Conservation (phyloP, 352 stramenopile species). For the Phytophthora uliginosa region DNA sequence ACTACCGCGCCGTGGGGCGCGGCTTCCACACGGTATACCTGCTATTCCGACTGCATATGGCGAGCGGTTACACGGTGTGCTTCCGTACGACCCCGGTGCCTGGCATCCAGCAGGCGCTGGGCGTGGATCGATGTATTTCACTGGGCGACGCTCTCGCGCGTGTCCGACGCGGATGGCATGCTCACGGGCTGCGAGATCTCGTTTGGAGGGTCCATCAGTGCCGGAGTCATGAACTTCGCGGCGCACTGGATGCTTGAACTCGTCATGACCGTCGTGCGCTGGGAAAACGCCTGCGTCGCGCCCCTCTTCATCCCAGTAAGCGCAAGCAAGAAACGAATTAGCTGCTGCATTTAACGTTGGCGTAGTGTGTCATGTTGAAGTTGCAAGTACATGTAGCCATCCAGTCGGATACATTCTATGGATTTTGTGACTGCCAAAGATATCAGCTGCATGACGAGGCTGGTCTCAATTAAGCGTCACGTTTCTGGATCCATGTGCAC, state of each 20-base stretch:
- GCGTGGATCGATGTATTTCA: too few species aligned
- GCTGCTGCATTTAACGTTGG: too few species aligned
- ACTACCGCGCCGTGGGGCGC: conserved; percentile 54
- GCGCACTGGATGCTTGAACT: conserved; percentile 85
- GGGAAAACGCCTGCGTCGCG: conserved; percentile 68
- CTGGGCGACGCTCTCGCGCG: too few species aligned
- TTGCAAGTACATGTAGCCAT: too few species aligned
- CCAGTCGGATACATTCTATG: too few species aligned
- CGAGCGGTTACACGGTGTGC: conserved; percentile 31
- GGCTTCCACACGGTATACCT: conserved; percentile 82
- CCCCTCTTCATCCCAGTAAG: conserved; percentile 14
- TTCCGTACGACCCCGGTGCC: conserved; percentile 74
- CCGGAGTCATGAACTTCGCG: conserved; percentile 65
- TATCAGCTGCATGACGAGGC: too few species aligned
- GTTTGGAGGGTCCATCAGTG: conserved; percentile 70
- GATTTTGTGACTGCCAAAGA: too few species aligned
- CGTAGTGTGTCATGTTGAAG: too few species aligned
- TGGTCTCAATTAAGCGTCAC: too few species aligned
- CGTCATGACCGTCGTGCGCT: conserved; percentile 76
- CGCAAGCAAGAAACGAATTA: too few species aligned
- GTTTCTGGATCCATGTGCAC: too few species aligned
- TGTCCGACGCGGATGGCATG: too few species aligned
- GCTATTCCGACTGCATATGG: conserved; percentile 69
- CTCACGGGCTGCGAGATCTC: conserved; percentile 44
- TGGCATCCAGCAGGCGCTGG: conserved; percentile 52